Evolutionary conservation across 129 eudicot species (phyloP).

Genomic region (Flaveria sonorensis): DNA sequence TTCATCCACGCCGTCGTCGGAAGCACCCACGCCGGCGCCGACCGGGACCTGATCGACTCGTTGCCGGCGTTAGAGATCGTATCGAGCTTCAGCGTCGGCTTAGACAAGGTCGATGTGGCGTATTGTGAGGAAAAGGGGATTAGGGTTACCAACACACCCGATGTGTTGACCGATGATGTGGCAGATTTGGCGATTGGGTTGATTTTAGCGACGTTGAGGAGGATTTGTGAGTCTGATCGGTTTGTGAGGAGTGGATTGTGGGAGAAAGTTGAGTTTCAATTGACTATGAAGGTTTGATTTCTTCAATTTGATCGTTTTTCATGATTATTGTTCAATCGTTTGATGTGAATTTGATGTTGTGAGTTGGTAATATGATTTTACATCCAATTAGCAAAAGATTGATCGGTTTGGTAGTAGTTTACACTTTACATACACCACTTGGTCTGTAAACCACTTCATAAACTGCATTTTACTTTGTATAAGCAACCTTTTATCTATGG

Average conservation of each 20-base stretch:
- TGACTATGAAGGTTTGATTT: constrained; percentile 56
- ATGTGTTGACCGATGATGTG: constrained; percentile 67
- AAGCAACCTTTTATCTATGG: too few species aligned
- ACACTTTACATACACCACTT: too few species aligned
- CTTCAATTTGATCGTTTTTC: neutral
- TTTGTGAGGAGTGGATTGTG: constrained; percentile 50
- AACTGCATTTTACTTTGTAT: too few species aligned
- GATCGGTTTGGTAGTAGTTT: neutral
- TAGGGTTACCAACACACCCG: constrained; percentile 65
- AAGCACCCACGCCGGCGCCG: constrained; percentile 48
- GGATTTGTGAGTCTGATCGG: constrained; percentile 57
- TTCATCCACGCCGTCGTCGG: constrained; percentile 58
- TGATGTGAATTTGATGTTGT: neutral
- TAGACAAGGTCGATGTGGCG: constrained; percentile 59
- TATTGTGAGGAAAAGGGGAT: constrained; percentile 62
- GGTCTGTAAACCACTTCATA: too few species aligned
- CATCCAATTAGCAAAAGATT: neutral
- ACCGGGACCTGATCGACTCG: constrained; percentile 50
- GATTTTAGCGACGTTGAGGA: constrained; percentile 52
- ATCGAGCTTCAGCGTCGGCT: constrained; percentile 59
- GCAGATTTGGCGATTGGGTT: constrained; percentile 66
- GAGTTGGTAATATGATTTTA: too few species aligned
- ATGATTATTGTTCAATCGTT: neutral
- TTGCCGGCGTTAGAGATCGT: constrained; percentile 60
- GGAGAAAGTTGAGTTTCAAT: constrained; percentile 50